Base-by-base conservation (phyloP, 1,139 yeast genomes). In the Saccharomyces hybrid region DNA sequence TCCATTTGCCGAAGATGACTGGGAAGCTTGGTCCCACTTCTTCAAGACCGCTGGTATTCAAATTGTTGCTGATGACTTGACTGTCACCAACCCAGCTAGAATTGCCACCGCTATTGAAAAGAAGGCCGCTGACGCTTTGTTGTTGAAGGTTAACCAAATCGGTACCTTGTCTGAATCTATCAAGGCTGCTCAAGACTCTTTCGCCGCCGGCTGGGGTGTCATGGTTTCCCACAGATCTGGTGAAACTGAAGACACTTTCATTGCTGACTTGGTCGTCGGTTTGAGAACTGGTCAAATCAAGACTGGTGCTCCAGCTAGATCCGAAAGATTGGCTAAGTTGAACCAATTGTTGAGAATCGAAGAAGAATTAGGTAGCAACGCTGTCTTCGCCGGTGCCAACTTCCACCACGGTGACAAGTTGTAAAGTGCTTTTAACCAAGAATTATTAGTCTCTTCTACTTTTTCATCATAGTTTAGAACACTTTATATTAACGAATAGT, bases 231-330 rank as follows among this genome's bases (percentile, higher is more conserved):
- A 88, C 85, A 87, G 96, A 83, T 89, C 97, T 67, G 98, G 98
- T 80, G 98, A 91, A 83, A 90, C 97, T 65, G 98, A 91, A 81
- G 98, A 91, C 79, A 86, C 95, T 68, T 85, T 88, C 81, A 90
- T 91, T 78, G 97, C 98, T 73, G 97, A 91, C 78, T 83, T 91
- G 74, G 80, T 90, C 68, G 97, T 91, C 70, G 98, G 97, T 80
- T 82, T 91, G 75, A 88, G 97, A 83, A 73, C 96, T 67, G 97
- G 97, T 75, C 97, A 91, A 83, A 86, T 91, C 78, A 91, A 91
- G 90, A 87, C 97, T 68, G 98, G 98, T 85, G 97, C 98, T 73
- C 97, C 97, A 74, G 96, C 97, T 68, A 89, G 98, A 83, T 88
- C 97, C 65, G 98, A 91, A 82, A 90, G 98, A 84, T 85, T 91